Conservation (phyloP, 495 filamentous ascomycete genomes). For the Aspergillus funiculosus region DNA sequence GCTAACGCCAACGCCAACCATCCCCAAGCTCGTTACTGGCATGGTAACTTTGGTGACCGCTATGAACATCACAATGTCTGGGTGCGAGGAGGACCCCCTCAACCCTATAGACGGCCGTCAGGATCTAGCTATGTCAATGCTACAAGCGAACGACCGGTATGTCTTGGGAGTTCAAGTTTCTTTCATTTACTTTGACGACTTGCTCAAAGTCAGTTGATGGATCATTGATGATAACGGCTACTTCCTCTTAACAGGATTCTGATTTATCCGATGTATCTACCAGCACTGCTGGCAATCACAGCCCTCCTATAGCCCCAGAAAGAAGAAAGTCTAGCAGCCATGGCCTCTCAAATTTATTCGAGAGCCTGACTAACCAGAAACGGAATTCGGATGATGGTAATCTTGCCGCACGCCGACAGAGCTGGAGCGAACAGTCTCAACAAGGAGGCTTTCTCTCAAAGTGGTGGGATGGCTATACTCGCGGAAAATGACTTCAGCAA, state of each 20-base stretch:
- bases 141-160: slow-evolving; percentile 21
- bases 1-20: slow-evolving; percentile 23
- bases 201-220: no score
- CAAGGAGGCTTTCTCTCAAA: slow-evolving; percentile 43
- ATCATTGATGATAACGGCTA: no score
- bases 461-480: slow-evolving; percentile 51
- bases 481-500: slow-evolving; percentile 16
- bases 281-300: slow-evolving; percentile 2
- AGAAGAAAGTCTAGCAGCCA: slow-evolving; percentile 34
- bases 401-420: slow-evolving; percentile 36
- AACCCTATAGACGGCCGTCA: slow-evolving; percentile 24
- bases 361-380: slow-evolving; percentile 47
- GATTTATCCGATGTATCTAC: slow-evolving; percentile 14
- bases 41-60: slow-evolving; percentile 35
- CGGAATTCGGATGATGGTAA: slow-evolving; percentile 38
- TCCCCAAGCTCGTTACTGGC: slow-evolving; percentile 34
- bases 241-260: slow-evolving; percentile 15
- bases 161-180: no score
- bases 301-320: slow-evolving; percentile 18
- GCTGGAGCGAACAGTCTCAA: slow-evolving; percentile 45
- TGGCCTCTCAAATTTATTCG: slow-evolving; percentile 35
- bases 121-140: slow-evolving; percentile 19
- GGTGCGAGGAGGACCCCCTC: slow-evolving; percentile 34
- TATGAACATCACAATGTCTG: slow-evolving; percentile 42
- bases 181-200: no score